A percentile compares a stretch with the other conserved stretches of the same genome.
Evolutionary conservation across 768 basidiomycete species (phyloP).

Genomic region (Termitomyces sp.): DNA sequence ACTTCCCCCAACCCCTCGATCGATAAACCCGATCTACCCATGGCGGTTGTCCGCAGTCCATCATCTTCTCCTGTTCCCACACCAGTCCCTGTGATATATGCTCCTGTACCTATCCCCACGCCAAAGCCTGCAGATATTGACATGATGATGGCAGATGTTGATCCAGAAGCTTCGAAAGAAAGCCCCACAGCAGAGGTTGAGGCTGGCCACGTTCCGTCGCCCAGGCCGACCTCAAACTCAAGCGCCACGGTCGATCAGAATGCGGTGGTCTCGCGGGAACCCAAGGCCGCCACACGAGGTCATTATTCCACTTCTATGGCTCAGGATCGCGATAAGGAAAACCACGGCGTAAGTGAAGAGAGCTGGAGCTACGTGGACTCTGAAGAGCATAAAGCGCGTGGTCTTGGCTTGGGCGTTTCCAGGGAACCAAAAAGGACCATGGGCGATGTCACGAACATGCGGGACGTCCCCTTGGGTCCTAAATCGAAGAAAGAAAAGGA

Average conservation of each 20-base stretch:
- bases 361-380: slow-evolving; percentile 35
- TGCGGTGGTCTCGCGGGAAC: not conserved
- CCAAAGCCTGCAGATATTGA: slow-evolving; percentile 9
- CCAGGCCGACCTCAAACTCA: not conserved
- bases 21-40: slow-evolving; percentile 8
- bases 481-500: slow-evolving; percentile 47
- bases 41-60: slow-evolving; percentile 6
- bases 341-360: slow-evolving; percentile 31
- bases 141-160: not conserved
- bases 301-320: slow-evolving; percentile 13
- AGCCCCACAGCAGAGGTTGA: not conserved
- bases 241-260: slow-evolving; percentile 1
- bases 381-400: slow-evolving; percentile 26
- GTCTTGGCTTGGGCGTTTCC: slow-evolving; percentile 30
- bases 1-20: slow-evolving; percentile 9
- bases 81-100: slow-evolving; percentile 8
- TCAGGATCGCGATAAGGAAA: slow-evolving; percentile 40
- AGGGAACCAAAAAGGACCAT: slow-evolving; percentile 44
- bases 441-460: slow-evolving; percentile 43
- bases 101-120: slow-evolving; percentile 5
- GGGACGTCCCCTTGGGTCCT: slow-evolving; percentile 18
- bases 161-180: not conserved
- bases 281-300: not conserved
- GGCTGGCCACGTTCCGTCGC: not conserved
- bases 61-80: slow-evolving; percentile 5